phyloP scores from a whole-genome alignment of 2,329 filamentous ascomycete species.

The Fusarium sarcochroum region DNA sequence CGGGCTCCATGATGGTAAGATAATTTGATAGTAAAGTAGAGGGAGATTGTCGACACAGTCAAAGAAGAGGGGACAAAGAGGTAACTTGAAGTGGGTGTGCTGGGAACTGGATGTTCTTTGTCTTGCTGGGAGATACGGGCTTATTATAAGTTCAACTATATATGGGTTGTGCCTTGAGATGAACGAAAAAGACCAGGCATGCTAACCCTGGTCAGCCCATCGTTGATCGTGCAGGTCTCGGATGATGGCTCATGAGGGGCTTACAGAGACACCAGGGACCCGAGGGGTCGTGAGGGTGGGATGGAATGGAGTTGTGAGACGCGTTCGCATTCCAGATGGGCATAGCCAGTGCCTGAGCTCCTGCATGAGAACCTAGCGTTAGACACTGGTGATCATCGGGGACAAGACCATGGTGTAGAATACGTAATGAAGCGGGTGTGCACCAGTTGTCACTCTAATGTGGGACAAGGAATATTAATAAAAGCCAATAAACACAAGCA shows the following conservation, averaged over 20 bases:
- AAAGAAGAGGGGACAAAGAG: slow-evolving; percentile 34
- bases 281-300: slow-evolving; percentile 43
- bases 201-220: slow-evolving; percentile 32
- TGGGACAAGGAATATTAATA: slow-evolving; percentile 35
- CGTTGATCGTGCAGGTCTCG: slow-evolving; percentile 36
- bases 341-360: slow-evolving; percentile 42
- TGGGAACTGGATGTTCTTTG: slow-evolving; percentile 30
- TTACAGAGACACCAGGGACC: slow-evolving; percentile 20
- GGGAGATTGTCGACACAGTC: slow-evolving; percentile 3
- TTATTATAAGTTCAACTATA: slow-evolving; percentile 45
- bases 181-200: slow-evolving; percentile 32
- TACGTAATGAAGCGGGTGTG: slow-evolving; percentile 47
- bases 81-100: slow-evolving; percentile 27
- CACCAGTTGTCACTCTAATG: slow-evolving; percentile 38
- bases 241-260: slow-evolving; percentile 36
- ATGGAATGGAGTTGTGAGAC: slow-evolving; percentile 46
- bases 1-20: slow-evolving; percentile 41
- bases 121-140: slow-evolving; percentile 29
- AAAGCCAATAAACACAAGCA: slow-evolving; percentile 34
- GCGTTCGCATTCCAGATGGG: slow-evolving; percentile 47
- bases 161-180: slow-evolving; percentile 27
- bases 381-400: slow-evolving; percentile 42
- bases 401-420: slow-evolving; percentile 36
- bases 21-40: slow-evolving; percentile 7
- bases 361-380: slow-evolving; percentile 41